Evolutionary conservation across 805 yeast species (phyloP), one percentile per base, ranked within the genome.

Genomic region (Wickerhamiella hasegawae): DNA sequence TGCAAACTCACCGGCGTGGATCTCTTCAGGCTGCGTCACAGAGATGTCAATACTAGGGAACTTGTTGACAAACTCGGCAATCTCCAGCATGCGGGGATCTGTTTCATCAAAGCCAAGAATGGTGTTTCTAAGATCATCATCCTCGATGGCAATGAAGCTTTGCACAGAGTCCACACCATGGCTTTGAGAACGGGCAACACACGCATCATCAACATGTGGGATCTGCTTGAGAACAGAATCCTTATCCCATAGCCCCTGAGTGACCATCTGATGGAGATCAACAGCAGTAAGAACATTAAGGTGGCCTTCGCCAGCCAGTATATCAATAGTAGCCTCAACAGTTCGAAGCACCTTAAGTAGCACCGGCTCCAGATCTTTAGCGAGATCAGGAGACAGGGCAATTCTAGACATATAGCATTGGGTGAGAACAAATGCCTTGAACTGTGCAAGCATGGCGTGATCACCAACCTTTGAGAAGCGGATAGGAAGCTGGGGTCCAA

Each of bases 211-310:
- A 35, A 84, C 70, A 45, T 60, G 67, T 2, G 98, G 98, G 24
- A 87, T 62, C 55, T 87, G 98, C 46, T 69, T 71, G 48, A 87
- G 63, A 2, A 90, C 76, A 33, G 70, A 69, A 37, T 80, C 94
- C 5, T 72, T 63, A 44, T 73, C 80, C 93, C 94, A 83, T 18
- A 80, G 60, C 1, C 79, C 92, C 53, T 87, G 97, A 1, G 77
- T 71, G 5, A 82, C 57, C 92, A 83, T 80, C 51, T 90, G 98
- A 1, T 79, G 68, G 34, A 84, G 51, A 51, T 90, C 96, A 80
- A 90, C 80, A 0, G 82, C 87, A 31, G 68, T 65, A 44, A 82
- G 64, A 0, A 93, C 84, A 52, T 73, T 78, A 47, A 85, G 57
- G 44, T 68, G 62, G 0, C 96, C 95, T 40, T 83, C 83, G 44